Conservation (phyloP, 805 yeast species). For the Kodamaea sagamina region DNA sequence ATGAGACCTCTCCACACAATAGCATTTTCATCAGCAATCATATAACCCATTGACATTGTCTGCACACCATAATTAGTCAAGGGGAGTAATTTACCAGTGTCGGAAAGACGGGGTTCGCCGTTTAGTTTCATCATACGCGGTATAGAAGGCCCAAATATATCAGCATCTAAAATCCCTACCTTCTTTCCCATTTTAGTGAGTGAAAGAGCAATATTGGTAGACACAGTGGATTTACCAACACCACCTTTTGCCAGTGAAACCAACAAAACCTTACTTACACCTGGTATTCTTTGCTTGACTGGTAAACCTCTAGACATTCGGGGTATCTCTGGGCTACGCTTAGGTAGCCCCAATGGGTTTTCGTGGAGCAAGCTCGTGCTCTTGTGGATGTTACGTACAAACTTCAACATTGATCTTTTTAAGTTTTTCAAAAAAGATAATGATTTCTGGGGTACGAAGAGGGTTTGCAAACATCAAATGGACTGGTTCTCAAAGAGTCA, state of each 20-base stretch:
- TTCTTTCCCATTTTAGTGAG: conserved; percentile 53
- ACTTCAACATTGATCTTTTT: neutral
- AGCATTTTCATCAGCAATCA: conserved; percentile 64
- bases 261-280: conserved; percentile 61
- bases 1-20: conserved; percentile 85
- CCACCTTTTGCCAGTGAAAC: conserved; percentile 83
- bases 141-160: conserved; percentile 81
- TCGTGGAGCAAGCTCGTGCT: conserved; percentile 26
- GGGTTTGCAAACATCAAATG: no score
- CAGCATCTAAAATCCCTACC: conserved; percentile 76
- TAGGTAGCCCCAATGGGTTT: conserved; percentile 45
- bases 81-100: conserved; percentile 60
- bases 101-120: conserved; percentile 67
- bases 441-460: no score
- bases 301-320: conserved; percentile 57
- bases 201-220: conserved; percentile 68
- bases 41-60: conserved; percentile 88
- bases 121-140: conserved; percentile 68
- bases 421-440: neutral
- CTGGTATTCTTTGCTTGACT: conserved; percentile 53
- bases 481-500: neutral
- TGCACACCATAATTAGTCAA: conserved; percentile 72
- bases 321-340: conserved; percentile 31
- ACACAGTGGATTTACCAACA: conserved; percentile 77
- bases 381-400: conserved; percentile 1